Evolutionary conservation across 495 filamentous ascomycete genomes (phyloP).

Genomic region (Tuber melanosporum): DNA sequence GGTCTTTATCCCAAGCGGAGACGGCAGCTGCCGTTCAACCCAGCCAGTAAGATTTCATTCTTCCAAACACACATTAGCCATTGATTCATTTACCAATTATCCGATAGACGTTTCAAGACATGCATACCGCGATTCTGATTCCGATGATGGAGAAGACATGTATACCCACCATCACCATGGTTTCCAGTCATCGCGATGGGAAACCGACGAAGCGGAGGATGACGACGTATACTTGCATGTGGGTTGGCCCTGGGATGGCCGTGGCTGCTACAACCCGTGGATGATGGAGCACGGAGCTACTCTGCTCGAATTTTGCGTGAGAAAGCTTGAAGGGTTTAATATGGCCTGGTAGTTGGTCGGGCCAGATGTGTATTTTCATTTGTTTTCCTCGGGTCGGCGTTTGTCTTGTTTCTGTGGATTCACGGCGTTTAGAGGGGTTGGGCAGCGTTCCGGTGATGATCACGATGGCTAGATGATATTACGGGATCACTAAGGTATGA

Average conservation of each 20-base stretch:
- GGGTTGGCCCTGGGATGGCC: constrained; percentile 30
- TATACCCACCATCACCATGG: constrained; percentile 1
- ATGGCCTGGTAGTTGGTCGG: constrained; percentile 26
- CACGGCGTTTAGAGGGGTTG: background rate
- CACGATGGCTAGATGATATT: background rate
- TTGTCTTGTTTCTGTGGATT: constrained; percentile 8
- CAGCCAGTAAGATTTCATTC: constrained; percentile 27
- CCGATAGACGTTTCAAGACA: constrained; percentile 38
- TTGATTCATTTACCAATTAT: constrained; percentile 12
- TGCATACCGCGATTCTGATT: constrained; percentile 36
- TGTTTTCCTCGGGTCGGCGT: background rate
- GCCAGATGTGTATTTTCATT: constrained; percentile 12
- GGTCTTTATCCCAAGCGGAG: constrained; percentile 12
- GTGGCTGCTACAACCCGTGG: constrained; percentile 20
- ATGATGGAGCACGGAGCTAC: constrained; percentile 29
- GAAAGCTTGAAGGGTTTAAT: constrained; percentile 31
- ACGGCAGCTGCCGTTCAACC: constrained; percentile 30
- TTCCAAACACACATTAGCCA: background rate
- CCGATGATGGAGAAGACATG: constrained; percentile 23
- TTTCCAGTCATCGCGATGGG: constrained; percentile 15
- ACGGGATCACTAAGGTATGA: background rate
- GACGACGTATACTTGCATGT: constrained; percentile 23
- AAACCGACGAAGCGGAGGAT: constrained; percentile 31
- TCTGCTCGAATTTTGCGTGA: constrained; percentile 34
- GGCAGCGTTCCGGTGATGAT: background rate